Base-by-base conservation (phyloP, 495 filamentous ascomycete genomes). In the Ramalina intermedia region DNA sequence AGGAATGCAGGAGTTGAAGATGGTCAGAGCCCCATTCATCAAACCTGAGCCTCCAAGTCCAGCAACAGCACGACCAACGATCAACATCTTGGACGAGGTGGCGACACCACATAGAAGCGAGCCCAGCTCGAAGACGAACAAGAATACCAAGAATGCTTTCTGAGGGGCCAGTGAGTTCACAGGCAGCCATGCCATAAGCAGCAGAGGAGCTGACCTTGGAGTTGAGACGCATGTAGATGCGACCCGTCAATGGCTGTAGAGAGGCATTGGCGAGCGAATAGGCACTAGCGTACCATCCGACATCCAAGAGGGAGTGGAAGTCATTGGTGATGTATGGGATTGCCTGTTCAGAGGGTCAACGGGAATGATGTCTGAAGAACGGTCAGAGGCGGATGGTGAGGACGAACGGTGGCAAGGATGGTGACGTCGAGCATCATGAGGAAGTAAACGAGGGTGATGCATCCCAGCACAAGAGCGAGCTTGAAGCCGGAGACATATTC, bases 31-130 rank as follows among this genome's bases (percentile, higher is more conserved):
- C 18, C 63, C 63, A 7, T 60, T 52, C 5, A 60, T 51, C 9
- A 63, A 33, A n/a, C 63, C 61, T n/a, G 58, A 52, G 2, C 54
- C 70, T 6, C 85, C 85, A 20, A 85, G 57, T n/a, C 85, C 85
- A 26, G 83, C 80, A 37, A 90, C 66, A 24, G 86, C 84, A 37
- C 86, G 74, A 5, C 86, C 85, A 46, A 87, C 57, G 52, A 90
- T 88, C 27, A 90, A 69, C n/a, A 75, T 70, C 5, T 69, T 66
- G 8, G 79, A 84, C 48, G 65, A 77, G 8, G 80, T 77, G 2
- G 85, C 81, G 1, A 76, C 73, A 17, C 73, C 85, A 57, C 83
- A 89, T 51, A 90, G 67, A 13, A 83, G 61, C 35, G 72, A 79
- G 16, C 86, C 85, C 37, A 85, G 50, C 51, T 87, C 84, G 59